Base-by-base conservation (phyloP, 352 stramenopile species). In the Phytophthora pseudosyringae region DNA sequence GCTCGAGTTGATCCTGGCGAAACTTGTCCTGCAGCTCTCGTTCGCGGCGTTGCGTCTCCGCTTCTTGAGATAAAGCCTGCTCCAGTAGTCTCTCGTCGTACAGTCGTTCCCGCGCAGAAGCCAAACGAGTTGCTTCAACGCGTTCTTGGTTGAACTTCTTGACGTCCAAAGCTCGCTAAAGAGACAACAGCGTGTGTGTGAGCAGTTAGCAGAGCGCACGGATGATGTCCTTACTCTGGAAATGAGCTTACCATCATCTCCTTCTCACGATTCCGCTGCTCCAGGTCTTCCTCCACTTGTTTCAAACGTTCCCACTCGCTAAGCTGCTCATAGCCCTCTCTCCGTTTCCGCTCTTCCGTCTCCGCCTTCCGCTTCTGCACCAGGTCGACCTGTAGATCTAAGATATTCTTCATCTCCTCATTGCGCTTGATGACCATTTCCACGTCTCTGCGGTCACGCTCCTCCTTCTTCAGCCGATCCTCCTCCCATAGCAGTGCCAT, bases 401-500 rank as follows among this genome's bases (percentile, higher is more conserved):
- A 45, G 56, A 94, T 92, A 7, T 69, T 44, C 43, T 85, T 90
- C 49, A 94, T 86, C 73, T 92, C 82, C 36, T 85, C 80, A 35
- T 91, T 86, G 32, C 79, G 75, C 50, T 79, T 78, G 12, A 67
- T 46, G 8, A 60, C 66, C 49, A 69, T 69, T 21, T 92, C 83
- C 21, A 69, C 53, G 48, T 94, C 85, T 43, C 57, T 32, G 1
- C 75, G 80, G 3, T 94, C 83, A 29, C 83, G 79, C 26, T 86
- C 78, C 33, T 94, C 85, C 66, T 91, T 94, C 69, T 90, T 88
- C 16, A 83, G 67, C 8, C 81, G 81, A 54, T 94, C 85, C 31
- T 85, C 76, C 26, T 80, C 80, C 83, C 85, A 94, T 10, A 94
- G 67, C 57, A 87, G 71, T 6, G 83, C 80, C 85, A 94, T 92